A percentile compares a stretch with the other conserved stretches of the same genome.
phyloP scores from a whole-genome alignment of 139 green algal genomes.

The Limnomonas spitsbergensis region DNA sequence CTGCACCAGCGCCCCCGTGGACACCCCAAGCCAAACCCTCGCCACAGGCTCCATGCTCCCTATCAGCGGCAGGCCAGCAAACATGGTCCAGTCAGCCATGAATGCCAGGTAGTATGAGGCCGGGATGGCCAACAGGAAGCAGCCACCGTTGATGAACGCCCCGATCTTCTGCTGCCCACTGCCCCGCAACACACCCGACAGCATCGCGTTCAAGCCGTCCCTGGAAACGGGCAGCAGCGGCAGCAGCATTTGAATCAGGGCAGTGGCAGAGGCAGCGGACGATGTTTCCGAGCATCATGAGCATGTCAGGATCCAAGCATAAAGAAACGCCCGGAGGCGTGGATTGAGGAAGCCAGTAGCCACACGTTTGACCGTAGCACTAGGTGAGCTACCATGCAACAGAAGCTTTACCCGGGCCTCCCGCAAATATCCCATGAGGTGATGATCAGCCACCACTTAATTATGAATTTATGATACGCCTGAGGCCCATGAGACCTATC shows the following conservation, averaged over 20 bases:
- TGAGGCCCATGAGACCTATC: too few relatives aligned
- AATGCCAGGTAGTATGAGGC: background rate
- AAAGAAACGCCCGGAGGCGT: too few relatives aligned
- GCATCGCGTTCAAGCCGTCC: slow-evolving; percentile 4
- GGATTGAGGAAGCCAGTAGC: too few relatives aligned
- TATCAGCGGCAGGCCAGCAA: background rate
- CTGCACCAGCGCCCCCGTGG: background rate
- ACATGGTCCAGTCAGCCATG: background rate
- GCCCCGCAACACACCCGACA: slow-evolving; percentile 11
- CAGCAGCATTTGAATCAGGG: too few relatives aligned
- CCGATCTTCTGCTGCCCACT: slow-evolving; percentile 5
- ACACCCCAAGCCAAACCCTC: background rate
- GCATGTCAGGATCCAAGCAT: too few relatives aligned
- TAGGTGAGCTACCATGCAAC: too few relatives aligned
- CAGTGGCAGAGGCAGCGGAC: background rate
- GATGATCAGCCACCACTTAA: too few relatives aligned
- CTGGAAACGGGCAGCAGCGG: too few relatives aligned
- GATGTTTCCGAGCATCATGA: background rate
- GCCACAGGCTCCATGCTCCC: background rate
- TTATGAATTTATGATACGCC: too few relatives aligned
- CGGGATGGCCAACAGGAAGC: background rate
- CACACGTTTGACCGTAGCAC: too few relatives aligned
- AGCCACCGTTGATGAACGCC: background rate
- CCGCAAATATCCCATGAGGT: too few relatives aligned
- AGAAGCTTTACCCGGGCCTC: too few relatives aligned